phyloP scores from a whole-genome alignment of 192 early-diverging fungal genomes.

The Umbelopsis sp. region DNA sequence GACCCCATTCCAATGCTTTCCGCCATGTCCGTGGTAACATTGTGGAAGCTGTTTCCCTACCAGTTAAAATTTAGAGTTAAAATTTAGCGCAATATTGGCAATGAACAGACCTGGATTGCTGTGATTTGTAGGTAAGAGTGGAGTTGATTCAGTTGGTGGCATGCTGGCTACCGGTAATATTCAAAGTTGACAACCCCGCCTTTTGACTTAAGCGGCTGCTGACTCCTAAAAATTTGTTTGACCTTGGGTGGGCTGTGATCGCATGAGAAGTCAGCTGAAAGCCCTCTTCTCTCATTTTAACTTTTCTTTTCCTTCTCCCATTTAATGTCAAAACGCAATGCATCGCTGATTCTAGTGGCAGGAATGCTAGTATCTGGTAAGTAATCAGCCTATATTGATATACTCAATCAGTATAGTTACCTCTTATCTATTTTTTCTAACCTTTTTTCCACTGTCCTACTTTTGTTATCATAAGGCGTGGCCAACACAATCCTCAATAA shows the following conservation, averaged over 20 bases:
- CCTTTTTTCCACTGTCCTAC: background rate
- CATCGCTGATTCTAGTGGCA: conserved; percentile 25
- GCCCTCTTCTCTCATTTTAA: background rate
- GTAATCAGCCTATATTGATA: background rate
- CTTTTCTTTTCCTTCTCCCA: background rate
- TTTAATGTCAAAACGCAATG: conserved; percentile 6
- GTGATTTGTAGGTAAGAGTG: background rate
- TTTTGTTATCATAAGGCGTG: conserved; percentile 35
- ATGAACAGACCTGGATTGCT: background rate
- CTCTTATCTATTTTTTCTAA: conserved; percentile 7
- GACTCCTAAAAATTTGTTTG: background rate
- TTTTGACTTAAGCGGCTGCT: background rate
- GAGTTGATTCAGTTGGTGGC: background rate
- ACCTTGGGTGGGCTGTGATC: background rate
- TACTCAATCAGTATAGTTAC: background rate
- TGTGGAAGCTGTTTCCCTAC: background rate
- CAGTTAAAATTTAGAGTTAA: too few species aligned
- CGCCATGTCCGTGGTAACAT: background rate
- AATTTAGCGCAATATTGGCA: background rate
- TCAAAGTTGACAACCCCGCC: conserved; percentile 6
- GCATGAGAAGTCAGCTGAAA: conserved; percentile 14
- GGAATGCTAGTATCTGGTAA: conserved; percentile 33
- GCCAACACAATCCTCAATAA: conserved; percentile 83
- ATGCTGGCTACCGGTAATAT: background rate
- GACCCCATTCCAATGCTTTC: conserved; percentile 10